Evolutionary conservation across 2,329 filamentous ascomycete genomes (phyloP).

Genomic region (Aquanectria penicillioides): DNA sequence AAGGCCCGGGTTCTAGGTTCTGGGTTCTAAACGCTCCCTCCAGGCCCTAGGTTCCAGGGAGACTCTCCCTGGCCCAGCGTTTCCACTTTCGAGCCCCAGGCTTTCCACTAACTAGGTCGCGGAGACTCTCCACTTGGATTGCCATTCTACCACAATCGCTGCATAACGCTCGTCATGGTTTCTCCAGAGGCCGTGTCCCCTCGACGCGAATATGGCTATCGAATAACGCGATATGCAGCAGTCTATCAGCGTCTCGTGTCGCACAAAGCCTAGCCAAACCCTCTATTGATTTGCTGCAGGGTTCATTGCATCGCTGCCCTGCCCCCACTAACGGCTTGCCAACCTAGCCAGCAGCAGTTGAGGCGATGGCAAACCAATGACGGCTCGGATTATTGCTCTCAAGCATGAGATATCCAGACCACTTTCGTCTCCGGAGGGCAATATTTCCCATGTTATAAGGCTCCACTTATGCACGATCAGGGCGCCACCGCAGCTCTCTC

Average conservation of each 20-base stretch:
- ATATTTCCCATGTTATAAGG: slow-evolving; percentile 9
- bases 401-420: neutral
- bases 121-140: too few relatives aligned
- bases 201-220: too few relatives aligned
- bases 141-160: neutral
- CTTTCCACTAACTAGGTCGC: too few relatives aligned
- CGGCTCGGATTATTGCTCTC: neutral
- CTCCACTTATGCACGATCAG: slow-evolving; percentile 19
- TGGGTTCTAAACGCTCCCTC: too few relatives aligned
- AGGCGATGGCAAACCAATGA: neutral
- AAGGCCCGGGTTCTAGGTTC: too few relatives aligned
- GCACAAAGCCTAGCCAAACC: neutral
- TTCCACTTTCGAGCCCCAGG: slow-evolving; percentile 8
- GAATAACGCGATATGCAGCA: too few relatives aligned
- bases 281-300: neutral
- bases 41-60: slow-evolving; percentile 4
- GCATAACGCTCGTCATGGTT: slow-evolving; percentile 1
- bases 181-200: too few relatives aligned
- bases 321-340: neutral
- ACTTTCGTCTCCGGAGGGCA: neutral
- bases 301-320: neutral
- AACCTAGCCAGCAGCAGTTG: neutral
- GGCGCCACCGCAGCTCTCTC: slow-evolving; percentile 15
- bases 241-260: too few relatives aligned
- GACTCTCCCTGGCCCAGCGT: slow-evolving; percentile 2